Percentiles rank a stretch among this genome's conserved stretches.
Conservation (phyloP, 306 rosid species). For the Mimosa bimucronata region DNA sequence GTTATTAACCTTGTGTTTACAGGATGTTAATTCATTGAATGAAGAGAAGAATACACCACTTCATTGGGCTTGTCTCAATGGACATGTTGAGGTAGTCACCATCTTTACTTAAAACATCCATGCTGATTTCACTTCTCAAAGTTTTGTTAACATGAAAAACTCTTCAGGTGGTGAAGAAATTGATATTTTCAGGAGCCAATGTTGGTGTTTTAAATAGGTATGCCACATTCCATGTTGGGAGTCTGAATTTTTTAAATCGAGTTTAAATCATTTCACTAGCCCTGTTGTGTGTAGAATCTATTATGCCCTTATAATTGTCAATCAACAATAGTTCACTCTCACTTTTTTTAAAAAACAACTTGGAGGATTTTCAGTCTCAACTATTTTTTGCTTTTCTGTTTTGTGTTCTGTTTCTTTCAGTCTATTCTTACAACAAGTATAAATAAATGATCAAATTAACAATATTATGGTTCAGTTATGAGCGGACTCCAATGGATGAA, state of each 20-base stretch:
- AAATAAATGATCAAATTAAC: constrained; percentile 8
- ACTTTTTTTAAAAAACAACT: background rate
- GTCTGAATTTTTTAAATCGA: background rate
- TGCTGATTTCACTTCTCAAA: constrained; percentile 7
- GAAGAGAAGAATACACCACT: constrained; percentile 83
- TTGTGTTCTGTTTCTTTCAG: background rate
- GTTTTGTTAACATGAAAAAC: constrained; percentile 16
- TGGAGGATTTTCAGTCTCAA: background rate
- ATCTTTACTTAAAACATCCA: background rate
- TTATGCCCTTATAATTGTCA: background rate
- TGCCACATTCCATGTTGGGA: background rate
- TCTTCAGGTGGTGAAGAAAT: constrained; percentile 79
- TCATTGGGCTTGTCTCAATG: constrained; percentile 98
- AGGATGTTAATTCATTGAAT: constrained; percentile 79
- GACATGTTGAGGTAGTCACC: constrained; percentile 75
- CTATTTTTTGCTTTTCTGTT: background rate
- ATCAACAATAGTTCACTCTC: background rate
- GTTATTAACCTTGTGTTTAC: constrained; percentile 31
- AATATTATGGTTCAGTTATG: constrained; percentile 58
- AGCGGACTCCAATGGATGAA: constrained; percentile 91
- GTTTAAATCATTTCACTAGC: constrained; percentile 4
- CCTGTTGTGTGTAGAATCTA: background rate
- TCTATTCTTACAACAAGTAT: background rate
- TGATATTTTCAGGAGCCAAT: constrained; percentile 83
- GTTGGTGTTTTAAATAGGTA: constrained; percentile 74